phyloP scores from a whole-genome alignment of 2,329 filamentous ascomycete species.

The Fusarium sacchari region DNA sequence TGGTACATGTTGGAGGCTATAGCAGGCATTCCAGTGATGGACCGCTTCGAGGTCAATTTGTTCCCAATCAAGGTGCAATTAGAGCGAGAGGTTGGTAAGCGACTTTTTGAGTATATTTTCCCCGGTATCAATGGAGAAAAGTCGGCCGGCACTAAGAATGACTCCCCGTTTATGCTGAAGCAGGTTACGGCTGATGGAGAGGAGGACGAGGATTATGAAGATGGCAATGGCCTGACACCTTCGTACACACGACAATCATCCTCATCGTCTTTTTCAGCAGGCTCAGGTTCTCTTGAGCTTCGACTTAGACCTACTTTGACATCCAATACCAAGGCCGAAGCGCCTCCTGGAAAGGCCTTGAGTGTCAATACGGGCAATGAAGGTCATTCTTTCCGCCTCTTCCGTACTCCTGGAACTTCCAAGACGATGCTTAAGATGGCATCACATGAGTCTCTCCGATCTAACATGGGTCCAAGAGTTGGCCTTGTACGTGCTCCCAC shows the following conservation, averaged over 20 bases:
- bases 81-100: slow-evolving; percentile 91
- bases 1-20: slow-evolving; percentile 99
- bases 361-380: slow-evolving; percentile 61
- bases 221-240: slow-evolving; percentile 50
- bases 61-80: slow-evolving; percentile 94
- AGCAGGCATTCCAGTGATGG: slow-evolving; percentile 95
- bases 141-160: slow-evolving; percentile 59
- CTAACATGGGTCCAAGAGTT: slow-evolving; percentile 54
- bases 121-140: slow-evolving; percentile 77
- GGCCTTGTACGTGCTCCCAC: slow-evolving; percentile 58
- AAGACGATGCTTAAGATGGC: slow-evolving; percentile 62
- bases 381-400: slow-evolving; percentile 62
- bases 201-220: slow-evolving; percentile 60
- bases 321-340: slow-evolving; percentile 56
- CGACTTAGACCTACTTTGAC: slow-evolving; percentile 85
- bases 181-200: slow-evolving; percentile 52
- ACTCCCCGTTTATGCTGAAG: slow-evolving; percentile 68
- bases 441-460: slow-evolving; percentile 66
- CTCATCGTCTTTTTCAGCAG: slow-evolving; percentile 63
- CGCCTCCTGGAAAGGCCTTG: slow-evolving; percentile 57
- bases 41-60: slow-evolving; percentile 93
- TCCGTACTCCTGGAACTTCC: slow-evolving; percentile 56
- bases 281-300: slow-evolving; percentile 80
- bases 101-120: slow-evolving; percentile 97
- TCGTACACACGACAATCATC: slow-evolving; percentile 56